These are phyloP conservation scores for Laburnicola sp. DNA, from an alignment of 2,329 filamentous ascomycete genomes.

Conservation along the genomic window DNA sequence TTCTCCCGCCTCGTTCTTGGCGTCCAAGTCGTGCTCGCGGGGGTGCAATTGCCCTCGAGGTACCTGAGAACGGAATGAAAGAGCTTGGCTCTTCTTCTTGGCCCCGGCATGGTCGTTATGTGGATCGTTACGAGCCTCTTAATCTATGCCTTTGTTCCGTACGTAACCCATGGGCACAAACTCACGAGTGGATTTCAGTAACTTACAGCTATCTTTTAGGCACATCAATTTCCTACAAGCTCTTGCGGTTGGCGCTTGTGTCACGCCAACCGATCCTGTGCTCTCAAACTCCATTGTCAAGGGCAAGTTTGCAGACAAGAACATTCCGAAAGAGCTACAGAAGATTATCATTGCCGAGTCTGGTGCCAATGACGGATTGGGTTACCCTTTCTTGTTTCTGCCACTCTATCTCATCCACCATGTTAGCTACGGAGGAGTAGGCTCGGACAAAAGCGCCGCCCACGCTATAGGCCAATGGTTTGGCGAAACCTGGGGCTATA, in stretches of 20 bases:
- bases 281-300: constrained; percentile 89
- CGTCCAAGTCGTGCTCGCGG: constrained; percentile 85
- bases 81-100: constrained; percentile 72
- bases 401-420: constrained; percentile 84
- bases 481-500: constrained; percentile 82
- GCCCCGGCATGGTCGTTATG: constrained; percentile 84
- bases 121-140: constrained; percentile 81
- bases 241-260: constrained; percentile 77
- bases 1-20: constrained; percentile 87
- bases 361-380: constrained; percentile 85
- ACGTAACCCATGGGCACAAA: background rate
- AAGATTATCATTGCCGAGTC: constrained; percentile 70
- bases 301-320: constrained; percentile 88
- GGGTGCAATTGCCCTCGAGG: constrained; percentile 81
- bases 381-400: constrained; percentile 86
- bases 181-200: no score
- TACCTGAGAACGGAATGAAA: constrained; percentile 81
- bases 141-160: constrained; percentile 74
- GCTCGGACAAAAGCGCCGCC: constrained; percentile 54
- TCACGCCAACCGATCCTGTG: constrained; percentile 91
- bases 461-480: constrained; percentile 81
- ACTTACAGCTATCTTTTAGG: background rate
- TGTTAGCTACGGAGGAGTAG: constrained; percentile 60
- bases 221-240: constrained; percentile 74
- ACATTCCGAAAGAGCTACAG: constrained; percentile 80